Evolutionary conservation across 805 yeast genomes (phyloP), one percentile per base, ranked within the genome.

Genomic region (Metschnikowia amazonensis): DNA sequence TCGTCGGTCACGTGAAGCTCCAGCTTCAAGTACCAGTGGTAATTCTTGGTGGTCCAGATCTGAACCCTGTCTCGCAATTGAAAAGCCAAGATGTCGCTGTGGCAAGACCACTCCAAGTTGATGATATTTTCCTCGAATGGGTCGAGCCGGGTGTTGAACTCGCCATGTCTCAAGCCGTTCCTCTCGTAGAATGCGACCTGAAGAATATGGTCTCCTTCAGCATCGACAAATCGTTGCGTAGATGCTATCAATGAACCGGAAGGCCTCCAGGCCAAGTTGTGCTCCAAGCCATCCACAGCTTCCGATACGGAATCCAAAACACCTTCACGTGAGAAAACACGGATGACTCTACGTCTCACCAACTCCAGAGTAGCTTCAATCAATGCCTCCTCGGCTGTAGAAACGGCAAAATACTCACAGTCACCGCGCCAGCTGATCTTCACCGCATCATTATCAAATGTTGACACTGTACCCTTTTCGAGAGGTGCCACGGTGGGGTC

Each of bases 371-470:
- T 70, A 27, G 65, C 67, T 51, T 73, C 77, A 13, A 64, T 65
- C 2, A 70, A 61, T 1, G 69, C 69, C 9, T 71, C 69, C 56
- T 86, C 95, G 27, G 81, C 65, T 0, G 84, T 70, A 18, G 83
- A 76, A 1, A 94, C 71, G 1, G 86, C 80, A 55, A 94, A 84
- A 59, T 67, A 89, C 52, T 86, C 90, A 58, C 96, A 86, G 62
- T 94, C 99, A 13, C 97, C 97, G 59, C 99, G 79, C 99, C 99
- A 94, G 34, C 96, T 81, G 14, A 94, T 76, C 36, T 67, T 63
- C 5, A 70, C 70, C 3, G 61, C 47, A 13, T 61, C 60, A 9
- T 66, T 62, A 60, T 92, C 97, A 56, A 71, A 70, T 0, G 60
- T 60, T 2, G 89, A 76, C 5, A 79, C 54, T 0, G 69, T 69